Base-by-base conservation (phyloP, 495 filamentous ascomycete species). In the Collariella sp. region DNA sequence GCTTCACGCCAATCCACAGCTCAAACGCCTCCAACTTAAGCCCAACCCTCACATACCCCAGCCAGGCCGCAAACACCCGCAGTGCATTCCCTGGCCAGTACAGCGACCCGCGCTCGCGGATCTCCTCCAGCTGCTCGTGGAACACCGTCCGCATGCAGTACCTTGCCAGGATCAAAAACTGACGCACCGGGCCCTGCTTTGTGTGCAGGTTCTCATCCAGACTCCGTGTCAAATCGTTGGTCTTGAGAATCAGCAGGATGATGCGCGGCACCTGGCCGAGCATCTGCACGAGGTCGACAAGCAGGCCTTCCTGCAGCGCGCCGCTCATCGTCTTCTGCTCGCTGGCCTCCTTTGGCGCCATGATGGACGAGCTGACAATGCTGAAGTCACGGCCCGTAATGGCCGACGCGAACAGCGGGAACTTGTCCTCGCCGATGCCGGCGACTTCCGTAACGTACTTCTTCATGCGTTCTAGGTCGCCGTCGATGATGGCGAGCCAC, bases 201-300 rank as follows among this genome's bases (percentile, higher is more conserved):
- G 93, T 97, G 52, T 96, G 88, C 13, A 99, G 77, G 69, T 84
- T 89, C 70, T 97, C 94, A 61, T 99, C 94, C 26, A 99, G 79
- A 57, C 86, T 91, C 55, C 94, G 83, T 24, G 93, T 99, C 38
- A 99, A 72, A 68, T 99, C 94, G 66, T 99, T 99, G 1, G 94
- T 99, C 72, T 99, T 99, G 49, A 99, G 77, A 60, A 99, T 96
- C 5, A 99, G 74, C 15, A 99, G 78, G 36, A 99, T 94, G 52
- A 97, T 86, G 12, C 89, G 74, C 5, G 94, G 94, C 2, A 99
- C 89, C 58, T 88, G 82, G 29, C 88, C 87, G 9, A 99, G 78
- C 61, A 99, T 73, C 53, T 91, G 87, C 10, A 99, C 87, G 10
- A 99, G 72, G 49, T 95, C 83, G 52, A 84, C 85, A 34, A 99